These are phyloP conservation scores for Fraxinus platypoda DNA, from an alignment of 305 asterid genomes.

Conservation along the genomic window DNA sequence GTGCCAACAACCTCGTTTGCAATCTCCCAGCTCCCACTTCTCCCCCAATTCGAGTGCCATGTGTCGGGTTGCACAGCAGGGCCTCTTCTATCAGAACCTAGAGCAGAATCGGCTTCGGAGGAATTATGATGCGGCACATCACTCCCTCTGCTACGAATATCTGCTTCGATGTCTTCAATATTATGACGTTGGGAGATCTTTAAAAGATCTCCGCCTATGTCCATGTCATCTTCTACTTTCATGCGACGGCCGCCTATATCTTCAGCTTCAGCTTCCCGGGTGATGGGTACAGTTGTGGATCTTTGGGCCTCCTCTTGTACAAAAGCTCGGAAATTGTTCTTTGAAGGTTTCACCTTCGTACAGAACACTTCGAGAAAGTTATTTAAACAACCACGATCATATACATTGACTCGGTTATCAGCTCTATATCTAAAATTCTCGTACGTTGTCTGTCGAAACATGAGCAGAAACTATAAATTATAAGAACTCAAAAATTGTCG, in stretches of 20 bases:
- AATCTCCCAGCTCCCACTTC: constrained; percentile 79
- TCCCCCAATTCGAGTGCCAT: constrained; percentile 68
- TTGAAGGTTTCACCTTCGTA: constrained; percentile 85
- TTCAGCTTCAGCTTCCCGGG: constrained; percentile 53
- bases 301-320: constrained; percentile 75
- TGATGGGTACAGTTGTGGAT: constrained; percentile 40
- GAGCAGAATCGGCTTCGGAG: constrained; percentile 62
- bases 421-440: constrained; percentile 93
- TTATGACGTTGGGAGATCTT: constrained; percentile 93
- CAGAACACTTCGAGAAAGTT: constrained; percentile 89
- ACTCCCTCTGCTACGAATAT: constrained; percentile 81
- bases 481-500: neutral
- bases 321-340: constrained; percentile 71
- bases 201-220: constrained; percentile 83
- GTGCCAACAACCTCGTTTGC: constrained; percentile 50
- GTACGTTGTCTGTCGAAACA: constrained; percentile 75
- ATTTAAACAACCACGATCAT: constrained; percentile 71
- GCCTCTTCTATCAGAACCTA: constrained; percentile 66
- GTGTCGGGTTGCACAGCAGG: constrained; percentile 52
- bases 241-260: constrained; percentile 57
- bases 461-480: constrained; percentile 16
- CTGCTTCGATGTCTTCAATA: constrained; percentile 87
- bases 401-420: constrained; percentile 75
- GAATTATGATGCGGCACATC: constrained; percentile 66
- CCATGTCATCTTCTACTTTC: constrained; percentile 88